Evolutionary conservation across 352 stramenopile genomes (phyloP).

Genomic region (Phytophthora colocasiae): DNA sequence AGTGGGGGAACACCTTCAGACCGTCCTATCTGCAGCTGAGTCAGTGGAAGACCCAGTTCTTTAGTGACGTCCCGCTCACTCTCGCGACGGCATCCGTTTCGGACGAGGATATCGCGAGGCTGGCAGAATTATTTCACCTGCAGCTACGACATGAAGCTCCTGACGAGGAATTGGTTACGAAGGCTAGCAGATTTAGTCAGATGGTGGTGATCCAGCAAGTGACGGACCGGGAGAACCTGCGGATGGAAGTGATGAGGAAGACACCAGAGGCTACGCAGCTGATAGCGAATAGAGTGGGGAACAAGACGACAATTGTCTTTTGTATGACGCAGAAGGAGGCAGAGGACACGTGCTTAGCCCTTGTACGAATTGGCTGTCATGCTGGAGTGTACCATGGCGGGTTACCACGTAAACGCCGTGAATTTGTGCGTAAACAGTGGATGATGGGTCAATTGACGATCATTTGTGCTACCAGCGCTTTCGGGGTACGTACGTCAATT

Average conservation of each 20-base stretch:
- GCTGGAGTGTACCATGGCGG: constrained; percentile 81
- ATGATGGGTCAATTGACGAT: constrained; percentile 75
- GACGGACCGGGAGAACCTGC: constrained; percentile 67
- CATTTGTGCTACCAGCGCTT: constrained; percentile 82
- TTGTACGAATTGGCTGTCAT: constrained; percentile 57
- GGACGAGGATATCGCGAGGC: constrained; percentile 61
- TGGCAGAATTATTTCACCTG: constrained; percentile 63
- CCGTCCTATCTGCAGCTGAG: constrained; percentile 74
- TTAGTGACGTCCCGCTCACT: constrained; percentile 66
- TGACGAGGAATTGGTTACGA: background rate
- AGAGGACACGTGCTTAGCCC: constrained; percentile 58
- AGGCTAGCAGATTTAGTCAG: constrained; percentile 13
- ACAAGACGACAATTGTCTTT: constrained; percentile 69
- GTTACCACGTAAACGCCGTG: constrained; percentile 54
- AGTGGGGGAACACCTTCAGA: constrained; percentile 84
- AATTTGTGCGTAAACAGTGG: constrained; percentile 84
- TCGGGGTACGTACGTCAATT: constrained; percentile 64
- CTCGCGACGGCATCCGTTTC: constrained; percentile 77
- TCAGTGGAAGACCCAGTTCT: constrained; percentile 55
- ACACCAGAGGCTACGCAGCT: constrained; percentile 19
- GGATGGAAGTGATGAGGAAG: constrained; percentile 70
- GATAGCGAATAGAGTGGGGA: constrained; percentile 43
- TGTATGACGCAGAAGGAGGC: constrained; percentile 79
- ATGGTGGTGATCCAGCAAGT: constrained; percentile 76
- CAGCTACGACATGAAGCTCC: constrained; percentile 25